Evolutionary conservation across 73 alveolate species (phyloP), one percentile per base, ranked within the genome.

Genomic region (Durusdinium trenchii): DNA sequence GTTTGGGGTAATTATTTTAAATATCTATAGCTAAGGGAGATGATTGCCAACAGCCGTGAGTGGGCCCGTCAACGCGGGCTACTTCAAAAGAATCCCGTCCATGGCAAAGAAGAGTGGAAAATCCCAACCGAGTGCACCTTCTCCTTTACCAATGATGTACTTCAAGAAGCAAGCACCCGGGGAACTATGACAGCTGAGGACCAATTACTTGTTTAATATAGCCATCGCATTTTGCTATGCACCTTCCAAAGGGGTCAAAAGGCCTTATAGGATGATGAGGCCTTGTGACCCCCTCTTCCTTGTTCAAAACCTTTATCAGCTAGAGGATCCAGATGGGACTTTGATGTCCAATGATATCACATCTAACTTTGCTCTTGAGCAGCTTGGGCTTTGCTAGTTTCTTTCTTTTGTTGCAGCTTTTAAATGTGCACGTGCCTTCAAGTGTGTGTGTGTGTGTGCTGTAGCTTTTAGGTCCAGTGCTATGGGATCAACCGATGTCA

Each of bases 31-130:
- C 81, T 54, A 10, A 85, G 94, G 94, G 79, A 51, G n/a, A 85
- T 85, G 94, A 85, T 85, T 23, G 28, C 1, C 20, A 28, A 36
- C 57, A 10, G 43, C 60, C 30, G 36, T 42, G 43, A 52, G 57
- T 85, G 78, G 61, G 94, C 94, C 28, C 32, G 28, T 4, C 2
- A 2, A 1, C 57, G 79, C 23, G 78, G 78, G 7, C 38, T 85
- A 42, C 38, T 85, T 52, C 94, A 54, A 26, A 85, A 3, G 43
- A 52, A 52, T 26, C 60, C 35, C 1, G 81, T 85, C 18, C 94
- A 85, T 54, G 94, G 94, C 30, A 5, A 50, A 26, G 78, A 54
- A 28, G 94, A 85, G 38, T 85, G 94, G 94, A 48, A 51, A 42
- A 85, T 85, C 38, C 79, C 79, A 3, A 85, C 94, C 52, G 57